Percentiles rank a stretch among this genome's conserved stretches.
phyloP scores from a whole-genome alignment of 768 basidiomycete species.

The Amanita polypyramis region DNA sequence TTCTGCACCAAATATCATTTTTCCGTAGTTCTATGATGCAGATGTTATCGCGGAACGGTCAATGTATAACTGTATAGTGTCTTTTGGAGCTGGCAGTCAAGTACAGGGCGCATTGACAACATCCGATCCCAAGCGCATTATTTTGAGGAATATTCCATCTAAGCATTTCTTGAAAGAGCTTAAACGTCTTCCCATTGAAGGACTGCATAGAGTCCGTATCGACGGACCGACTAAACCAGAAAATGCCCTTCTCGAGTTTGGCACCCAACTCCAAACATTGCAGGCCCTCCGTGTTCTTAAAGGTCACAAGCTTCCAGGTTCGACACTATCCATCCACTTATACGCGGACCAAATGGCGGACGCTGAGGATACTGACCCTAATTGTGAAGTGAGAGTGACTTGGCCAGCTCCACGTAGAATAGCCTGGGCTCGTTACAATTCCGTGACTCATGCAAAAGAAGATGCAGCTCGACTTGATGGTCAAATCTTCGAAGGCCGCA shows the following conservation, averaged over 20 bases:
- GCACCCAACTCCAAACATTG: not conserved
- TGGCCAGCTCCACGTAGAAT: conserved; percentile 33
- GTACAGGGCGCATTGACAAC: conserved; percentile 23
- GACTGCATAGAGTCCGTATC: conserved; percentile 13
- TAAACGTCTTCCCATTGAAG: conserved; percentile 21
- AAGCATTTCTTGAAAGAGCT: conserved; percentile 20
- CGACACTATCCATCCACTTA: conserved; percentile 8
- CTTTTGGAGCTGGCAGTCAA: conserved; percentile 21
- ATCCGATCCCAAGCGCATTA: conserved; percentile 27
- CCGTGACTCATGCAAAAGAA: conserved; percentile 30
- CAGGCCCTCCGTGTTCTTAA: not conserved
- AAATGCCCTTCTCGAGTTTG: conserved; percentile 2
- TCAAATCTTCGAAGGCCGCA: conserved; percentile 25
- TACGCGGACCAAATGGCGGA: conserved; percentile 5
- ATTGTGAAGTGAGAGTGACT: conserved; percentile 26
- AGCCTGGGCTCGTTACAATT: conserved; percentile 38
- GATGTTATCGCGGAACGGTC: conserved; percentile 11
- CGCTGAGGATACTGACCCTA: conserved; percentile 2
- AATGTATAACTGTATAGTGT: conserved; percentile 21
- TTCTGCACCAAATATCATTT: not conserved
- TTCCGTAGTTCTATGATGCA: not conserved
- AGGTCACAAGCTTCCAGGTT: not conserved
- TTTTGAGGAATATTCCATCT: conserved; percentile 31
- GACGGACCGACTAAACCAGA: conserved; percentile 12
- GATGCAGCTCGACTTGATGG: conserved; percentile 31